Percentiles rank a stretch among this genome's conserved stretches.
These are phyloP conservation scores for Fusarium fracticaudum DNA, from an alignment of 2,329 filamentous ascomycete species.

Conservation along the genomic window DNA sequence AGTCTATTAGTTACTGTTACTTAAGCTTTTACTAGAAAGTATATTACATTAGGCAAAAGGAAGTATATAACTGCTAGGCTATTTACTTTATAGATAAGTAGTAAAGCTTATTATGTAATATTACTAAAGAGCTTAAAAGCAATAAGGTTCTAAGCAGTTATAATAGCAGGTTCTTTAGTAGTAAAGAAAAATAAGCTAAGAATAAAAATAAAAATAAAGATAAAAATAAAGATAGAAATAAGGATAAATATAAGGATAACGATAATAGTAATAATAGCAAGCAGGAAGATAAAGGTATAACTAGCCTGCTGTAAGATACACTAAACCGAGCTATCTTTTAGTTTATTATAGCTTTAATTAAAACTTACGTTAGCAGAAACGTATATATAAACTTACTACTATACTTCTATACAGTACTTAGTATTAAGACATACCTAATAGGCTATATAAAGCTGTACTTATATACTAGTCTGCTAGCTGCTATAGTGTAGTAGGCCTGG, in stretches of 20 bases:
- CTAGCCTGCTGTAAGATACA: not conserved
- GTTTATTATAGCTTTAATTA: not conserved
- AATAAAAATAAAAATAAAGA: not conserved
- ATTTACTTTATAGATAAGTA: too few species aligned
- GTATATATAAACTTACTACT: too few species aligned
- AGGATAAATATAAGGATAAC: not conserved
- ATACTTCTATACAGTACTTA: too few species aligned
- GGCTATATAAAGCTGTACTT: too few species aligned
- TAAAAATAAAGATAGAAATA: not conserved
- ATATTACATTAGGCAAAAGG: not conserved
- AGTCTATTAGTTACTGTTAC: not conserved
- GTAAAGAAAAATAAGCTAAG: accelerated
- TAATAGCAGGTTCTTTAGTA: not conserved
- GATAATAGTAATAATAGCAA: not conserved
- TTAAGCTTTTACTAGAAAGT: not conserved
- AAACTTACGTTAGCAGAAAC: too few species aligned
- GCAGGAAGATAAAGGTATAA: not conserved
- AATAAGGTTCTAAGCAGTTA: too few species aligned
- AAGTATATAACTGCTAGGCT: too few species aligned
- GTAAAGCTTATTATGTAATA: too few species aligned
- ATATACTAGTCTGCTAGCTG: too few species aligned
- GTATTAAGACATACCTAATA: too few species aligned
- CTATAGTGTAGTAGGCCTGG: too few species aligned
- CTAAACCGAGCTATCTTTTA: not conserved
- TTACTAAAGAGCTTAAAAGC: too few species aligned